Conservation (phyloP, 768 basidiomycete species). For the Hypsizygus marmoreus region DNA sequence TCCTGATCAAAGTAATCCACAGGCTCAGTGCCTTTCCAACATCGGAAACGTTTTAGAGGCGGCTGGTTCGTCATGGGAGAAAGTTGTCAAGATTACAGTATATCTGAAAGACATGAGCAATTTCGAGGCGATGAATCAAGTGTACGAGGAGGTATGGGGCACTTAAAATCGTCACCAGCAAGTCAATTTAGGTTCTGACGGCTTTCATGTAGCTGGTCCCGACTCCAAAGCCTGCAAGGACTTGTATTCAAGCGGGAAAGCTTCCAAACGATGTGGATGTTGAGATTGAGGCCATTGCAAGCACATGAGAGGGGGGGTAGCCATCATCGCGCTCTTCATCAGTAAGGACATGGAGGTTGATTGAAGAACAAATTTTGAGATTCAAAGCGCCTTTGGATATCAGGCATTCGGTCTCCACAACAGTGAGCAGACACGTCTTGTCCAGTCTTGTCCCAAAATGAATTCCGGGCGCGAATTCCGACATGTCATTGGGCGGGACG, state of each 20-base stretch:
- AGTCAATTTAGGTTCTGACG: neutral
- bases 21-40: conserved; percentile 62
- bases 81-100: conserved; percentile 57
- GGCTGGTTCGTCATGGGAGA: conserved; percentile 61
- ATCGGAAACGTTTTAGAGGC: conserved; percentile 53
- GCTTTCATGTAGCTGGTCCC: conserved; percentile 38
- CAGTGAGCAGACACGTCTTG: too few relatives aligned
- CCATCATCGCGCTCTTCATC: too few relatives aligned
- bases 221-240: conserved; percentile 67
- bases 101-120: conserved; percentile 64
- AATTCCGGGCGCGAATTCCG: too few relatives aligned
- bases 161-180: neutral
- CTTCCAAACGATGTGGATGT: conserved; percentile 71
- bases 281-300: conserved; percentile 74
- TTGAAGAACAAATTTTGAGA: too few relatives aligned
- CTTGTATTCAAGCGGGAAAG: conserved; percentile 73
- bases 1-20: neutral
- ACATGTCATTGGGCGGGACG: too few relatives aligned
- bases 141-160: conserved; percentile 50
- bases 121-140: conserved; percentile 57
- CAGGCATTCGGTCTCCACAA: too few relatives aligned
- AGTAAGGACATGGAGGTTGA: too few relatives aligned
- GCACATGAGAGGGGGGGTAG: too few relatives aligned
- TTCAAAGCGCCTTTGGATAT: too few relatives aligned
- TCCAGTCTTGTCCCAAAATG: too few relatives aligned